Conservation (phyloP, 352 stramenopile species). For the Pythium brachiatum region DNA sequence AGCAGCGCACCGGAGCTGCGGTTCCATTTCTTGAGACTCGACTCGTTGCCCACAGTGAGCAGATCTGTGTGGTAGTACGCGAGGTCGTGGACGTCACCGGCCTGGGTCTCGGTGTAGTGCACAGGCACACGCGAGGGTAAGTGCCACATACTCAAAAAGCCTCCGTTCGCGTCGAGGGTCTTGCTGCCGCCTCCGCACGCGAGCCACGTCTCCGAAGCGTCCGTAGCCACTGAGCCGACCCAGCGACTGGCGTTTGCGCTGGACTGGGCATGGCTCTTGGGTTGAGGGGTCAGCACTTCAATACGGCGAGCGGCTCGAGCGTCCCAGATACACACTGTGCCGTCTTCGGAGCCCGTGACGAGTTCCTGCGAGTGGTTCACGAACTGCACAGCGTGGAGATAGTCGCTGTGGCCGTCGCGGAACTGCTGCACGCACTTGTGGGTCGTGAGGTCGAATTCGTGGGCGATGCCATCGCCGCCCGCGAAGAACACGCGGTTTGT, state of each 20-base stretch:
- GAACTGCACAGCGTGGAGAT: conserved; percentile 62
- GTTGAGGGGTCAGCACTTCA: conserved; percentile 52
- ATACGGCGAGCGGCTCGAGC: conserved; percentile 45
- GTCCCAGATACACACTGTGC: conserved; percentile 74
- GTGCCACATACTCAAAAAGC: conserved; percentile 78
- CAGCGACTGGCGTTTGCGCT: conserved; percentile 24
- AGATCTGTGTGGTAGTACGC: conserved; percentile 72
- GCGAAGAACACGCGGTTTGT: conserved; percentile 49
- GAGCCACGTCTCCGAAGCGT: conserved; percentile 75
- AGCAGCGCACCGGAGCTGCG: conserved; percentile 59
- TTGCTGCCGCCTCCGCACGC: conserved; percentile 54
- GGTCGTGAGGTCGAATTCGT: conserved; percentile 56
- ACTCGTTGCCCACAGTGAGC: conserved; percentile 69
- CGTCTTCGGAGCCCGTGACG: conserved; percentile 68
- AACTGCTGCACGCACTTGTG: conserved; percentile 56
- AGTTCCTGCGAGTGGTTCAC: conserved; percentile 70
- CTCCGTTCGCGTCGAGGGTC: conserved; percentile 29
- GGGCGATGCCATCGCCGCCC: conserved; percentile 53
- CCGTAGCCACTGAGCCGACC: conserved; percentile 60
- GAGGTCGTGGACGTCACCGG: conserved; percentile 60
- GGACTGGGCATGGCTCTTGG: conserved; percentile 14
- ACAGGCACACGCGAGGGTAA: conserved; percentile 69
- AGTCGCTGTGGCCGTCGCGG: conserved; percentile 50
- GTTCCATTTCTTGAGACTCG: conserved; percentile 73
- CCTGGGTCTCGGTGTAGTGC: conserved; percentile 54